A percentile compares a stretch with the other conserved stretches of the same genome.
Evolutionary conservation across 345 rosid species (phyloP).

Genomic region (Syzygium oleosum): DNA sequence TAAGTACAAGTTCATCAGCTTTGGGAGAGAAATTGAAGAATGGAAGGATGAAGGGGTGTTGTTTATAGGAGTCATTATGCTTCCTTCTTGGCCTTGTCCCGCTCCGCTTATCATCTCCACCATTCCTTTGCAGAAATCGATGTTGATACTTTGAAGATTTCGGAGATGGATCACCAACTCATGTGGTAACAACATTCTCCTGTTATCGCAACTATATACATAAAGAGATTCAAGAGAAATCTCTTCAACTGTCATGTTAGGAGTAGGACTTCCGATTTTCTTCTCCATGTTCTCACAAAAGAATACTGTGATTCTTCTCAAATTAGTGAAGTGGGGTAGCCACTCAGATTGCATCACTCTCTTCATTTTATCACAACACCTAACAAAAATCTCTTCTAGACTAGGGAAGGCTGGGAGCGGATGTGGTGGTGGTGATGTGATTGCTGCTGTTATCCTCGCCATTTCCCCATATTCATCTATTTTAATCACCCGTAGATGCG

Average conservation of each 20-base stretch:
- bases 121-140: accelerated
- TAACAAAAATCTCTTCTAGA: accelerated
- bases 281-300: neutral
- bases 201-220: accelerated
- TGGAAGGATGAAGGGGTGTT: neutral
- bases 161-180: neutral
- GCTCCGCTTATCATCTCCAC: neutral
- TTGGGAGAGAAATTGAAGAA: neutral
- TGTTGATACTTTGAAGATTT: accelerated
- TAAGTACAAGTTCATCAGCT: accelerated
- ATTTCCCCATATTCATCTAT: accelerated
- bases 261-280: neutral
- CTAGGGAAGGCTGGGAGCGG: neutral
- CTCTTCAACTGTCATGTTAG: accelerated
- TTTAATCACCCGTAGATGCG: accelerated
- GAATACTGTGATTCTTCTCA: accelerated
- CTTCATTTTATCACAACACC: accelerated
- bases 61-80: neutral
- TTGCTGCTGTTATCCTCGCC: neutral
- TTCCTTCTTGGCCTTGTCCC: neutral
- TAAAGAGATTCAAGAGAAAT: neutral
- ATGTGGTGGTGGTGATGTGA: neutral
- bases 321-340: neutral
- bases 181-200: neutral
- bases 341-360: neutral